phyloP scores from a whole-genome alignment of 305 asterid genomes.

The Fraxinus velutina region DNA sequence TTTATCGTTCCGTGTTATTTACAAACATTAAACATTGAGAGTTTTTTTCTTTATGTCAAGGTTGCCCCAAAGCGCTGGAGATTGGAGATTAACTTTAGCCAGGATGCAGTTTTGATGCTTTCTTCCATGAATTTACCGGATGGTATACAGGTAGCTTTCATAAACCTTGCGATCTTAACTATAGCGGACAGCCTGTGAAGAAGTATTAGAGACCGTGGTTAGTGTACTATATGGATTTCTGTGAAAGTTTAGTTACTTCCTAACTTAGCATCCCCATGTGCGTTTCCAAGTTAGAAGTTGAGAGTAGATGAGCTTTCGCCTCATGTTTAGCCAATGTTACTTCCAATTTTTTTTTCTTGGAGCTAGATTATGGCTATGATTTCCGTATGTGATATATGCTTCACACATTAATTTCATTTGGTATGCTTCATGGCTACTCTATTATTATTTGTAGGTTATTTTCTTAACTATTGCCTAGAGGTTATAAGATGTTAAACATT shows the following conservation, averaged over 20 bases:
- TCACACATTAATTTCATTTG: not conserved
- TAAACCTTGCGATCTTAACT: not conserved
- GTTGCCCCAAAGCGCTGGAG: conserved; percentile 96
- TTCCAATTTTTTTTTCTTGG: not conserved
- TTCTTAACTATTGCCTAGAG: not conserved
- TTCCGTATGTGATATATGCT: not conserved
- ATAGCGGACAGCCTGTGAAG: not conserved
- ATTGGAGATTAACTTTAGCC: conserved; percentile 82
- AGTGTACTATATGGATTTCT: not conserved
- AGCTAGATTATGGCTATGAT: not conserved
- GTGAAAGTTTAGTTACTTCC: not conserved
- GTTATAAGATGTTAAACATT: not conserved
- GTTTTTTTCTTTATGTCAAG: conserved; percentile 31
- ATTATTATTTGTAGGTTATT: not conserved
- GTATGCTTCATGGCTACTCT: not conserved
- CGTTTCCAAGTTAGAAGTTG: not conserved
- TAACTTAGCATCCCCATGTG: not conserved
- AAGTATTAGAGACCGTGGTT: not conserved
- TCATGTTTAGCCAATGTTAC: not conserved
- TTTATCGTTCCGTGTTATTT: not conserved
- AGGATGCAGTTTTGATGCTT: conserved; percentile 91
- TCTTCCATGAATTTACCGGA: conserved; percentile 94
- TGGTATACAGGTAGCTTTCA: conserved; percentile 74
- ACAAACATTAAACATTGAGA: not conserved
- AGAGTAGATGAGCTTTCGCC: not conserved